These are phyloP conservation scores for Ajuga chamaepitys DNA, from an alignment of 257 asterid species.

Conservation along the genomic window DNA sequence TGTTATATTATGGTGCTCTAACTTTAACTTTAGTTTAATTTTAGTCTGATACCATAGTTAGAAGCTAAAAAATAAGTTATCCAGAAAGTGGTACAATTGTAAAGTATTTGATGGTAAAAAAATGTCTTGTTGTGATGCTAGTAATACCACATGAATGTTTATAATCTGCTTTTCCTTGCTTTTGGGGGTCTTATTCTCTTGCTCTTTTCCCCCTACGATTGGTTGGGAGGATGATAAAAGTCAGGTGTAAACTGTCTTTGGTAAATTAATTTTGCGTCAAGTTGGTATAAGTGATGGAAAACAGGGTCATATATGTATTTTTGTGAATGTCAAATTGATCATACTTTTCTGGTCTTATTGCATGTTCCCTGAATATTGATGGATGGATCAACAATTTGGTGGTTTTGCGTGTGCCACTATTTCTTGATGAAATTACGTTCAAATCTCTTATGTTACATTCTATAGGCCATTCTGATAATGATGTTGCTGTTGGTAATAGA, in stretches of 20 bases:
- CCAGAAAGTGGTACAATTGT: too few relatives aligned
- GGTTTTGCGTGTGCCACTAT: too few relatives aligned
- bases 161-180: neutral
- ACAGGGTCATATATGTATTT: neutral
- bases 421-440: too few relatives aligned
- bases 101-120: too few relatives aligned
- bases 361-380: neutral
- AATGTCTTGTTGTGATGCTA: conserved; percentile 17
- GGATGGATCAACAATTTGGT: too few relatives aligned
- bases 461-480: too few relatives aligned
- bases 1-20: too few relatives aligned
- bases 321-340: conserved; percentile 1
- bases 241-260: conserved; percentile 16
- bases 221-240: neutral
- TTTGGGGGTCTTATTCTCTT: neutral
- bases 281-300: conserved; percentile 10
- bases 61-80: too few relatives aligned
- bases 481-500: too few relatives aligned
- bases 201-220: neutral
- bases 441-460: too few relatives aligned
- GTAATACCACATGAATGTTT: conserved; percentile 1
- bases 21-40: too few relatives aligned
- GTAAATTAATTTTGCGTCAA: neutral
- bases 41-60: too few relatives aligned
- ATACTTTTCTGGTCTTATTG: neutral